These are phyloP conservation scores for Rosellinia necatrix DNA, from an alignment of 2,329 filamentous ascomycete genomes.

Conservation along the genomic window DNA sequence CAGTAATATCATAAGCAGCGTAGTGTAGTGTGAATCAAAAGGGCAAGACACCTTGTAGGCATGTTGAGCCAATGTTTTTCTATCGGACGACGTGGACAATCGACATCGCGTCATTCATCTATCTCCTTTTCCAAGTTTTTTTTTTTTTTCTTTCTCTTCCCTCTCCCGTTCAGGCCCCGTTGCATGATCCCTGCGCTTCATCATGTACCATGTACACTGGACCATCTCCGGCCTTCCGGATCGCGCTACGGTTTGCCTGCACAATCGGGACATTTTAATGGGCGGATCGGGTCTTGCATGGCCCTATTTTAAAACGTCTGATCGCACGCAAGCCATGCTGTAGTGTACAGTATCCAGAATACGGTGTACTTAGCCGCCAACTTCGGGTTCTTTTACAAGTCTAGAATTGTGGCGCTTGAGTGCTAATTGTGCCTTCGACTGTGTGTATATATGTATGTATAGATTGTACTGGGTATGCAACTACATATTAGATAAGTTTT, in stretches of 20 bases:
- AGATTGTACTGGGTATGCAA: too few relatives aligned
- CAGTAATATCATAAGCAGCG: too few relatives aligned
- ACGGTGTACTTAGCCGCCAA: not conserved
- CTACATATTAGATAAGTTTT: too few relatives aligned
- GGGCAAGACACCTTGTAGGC: too few relatives aligned
- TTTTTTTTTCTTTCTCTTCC: not conserved
- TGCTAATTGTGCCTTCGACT: not conserved
- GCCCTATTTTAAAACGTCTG: not conserved
- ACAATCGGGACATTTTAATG: conserved; percentile 7
- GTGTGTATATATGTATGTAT: not conserved
- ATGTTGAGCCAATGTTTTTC: too few relatives aligned
- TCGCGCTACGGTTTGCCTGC: conserved; percentile 8
- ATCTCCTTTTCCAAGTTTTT: conserved; percentile 23
- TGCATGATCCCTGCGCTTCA: conserved; percentile 7
- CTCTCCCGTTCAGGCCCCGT: not conserved
- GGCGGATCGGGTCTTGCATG: not conserved
- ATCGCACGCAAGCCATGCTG: not conserved
- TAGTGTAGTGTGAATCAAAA: too few relatives aligned
- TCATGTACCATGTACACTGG: conserved; percentile 8
- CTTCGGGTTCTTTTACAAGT: not conserved
- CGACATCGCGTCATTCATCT: conserved; percentile 13
- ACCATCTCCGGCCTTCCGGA: conserved; percentile 26
- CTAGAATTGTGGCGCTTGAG: conserved; percentile 1
- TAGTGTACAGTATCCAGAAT: not conserved
- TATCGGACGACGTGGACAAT: conserved; percentile 17